phyloP scores from a whole-genome alignment of 225 moss, liverwort and hornwort genomes.

The Asterella californica region DNA sequence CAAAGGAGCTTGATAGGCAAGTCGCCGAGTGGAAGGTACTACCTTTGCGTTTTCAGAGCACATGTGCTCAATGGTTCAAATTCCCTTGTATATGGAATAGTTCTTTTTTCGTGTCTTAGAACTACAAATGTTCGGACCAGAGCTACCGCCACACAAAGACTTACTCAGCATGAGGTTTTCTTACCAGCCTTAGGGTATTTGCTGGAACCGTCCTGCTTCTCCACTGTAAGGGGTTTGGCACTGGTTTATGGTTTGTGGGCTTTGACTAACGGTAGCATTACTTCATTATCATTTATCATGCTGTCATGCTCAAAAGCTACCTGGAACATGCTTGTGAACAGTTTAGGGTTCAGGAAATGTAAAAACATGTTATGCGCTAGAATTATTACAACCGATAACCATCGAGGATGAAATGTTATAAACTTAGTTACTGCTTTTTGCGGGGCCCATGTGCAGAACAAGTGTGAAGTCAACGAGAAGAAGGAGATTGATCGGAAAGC shows the following conservation, averaged over 20 bases:
- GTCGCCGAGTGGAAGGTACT: constrained; percentile 93
- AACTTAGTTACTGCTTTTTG: not conserved
- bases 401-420: not conserved
- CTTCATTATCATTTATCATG: not conserved
- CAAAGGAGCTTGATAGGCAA: constrained; percentile 68
- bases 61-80: not conserved
- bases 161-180: not conserved
- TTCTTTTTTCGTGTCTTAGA: not conserved
- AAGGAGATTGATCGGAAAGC: constrained; percentile 67
- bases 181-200: not conserved
- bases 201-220: not conserved
- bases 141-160: not conserved
- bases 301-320: not conserved
- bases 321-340: not conserved
- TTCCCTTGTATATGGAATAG: not conserved
- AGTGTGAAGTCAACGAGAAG: constrained; percentile 86
- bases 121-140: not conserved
- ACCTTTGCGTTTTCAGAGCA: not conserved
- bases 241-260: not conserved
- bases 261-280: not conserved
- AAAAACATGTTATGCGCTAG: not conserved
- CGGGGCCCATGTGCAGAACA: constrained; percentile 48
- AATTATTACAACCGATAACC: not conserved
- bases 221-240: not conserved
- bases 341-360: not conserved